Evolutionary conservation across 2,329 filamentous ascomycete genomes (phyloP).

Genomic region (Arthrobotrys conoides): DNA sequence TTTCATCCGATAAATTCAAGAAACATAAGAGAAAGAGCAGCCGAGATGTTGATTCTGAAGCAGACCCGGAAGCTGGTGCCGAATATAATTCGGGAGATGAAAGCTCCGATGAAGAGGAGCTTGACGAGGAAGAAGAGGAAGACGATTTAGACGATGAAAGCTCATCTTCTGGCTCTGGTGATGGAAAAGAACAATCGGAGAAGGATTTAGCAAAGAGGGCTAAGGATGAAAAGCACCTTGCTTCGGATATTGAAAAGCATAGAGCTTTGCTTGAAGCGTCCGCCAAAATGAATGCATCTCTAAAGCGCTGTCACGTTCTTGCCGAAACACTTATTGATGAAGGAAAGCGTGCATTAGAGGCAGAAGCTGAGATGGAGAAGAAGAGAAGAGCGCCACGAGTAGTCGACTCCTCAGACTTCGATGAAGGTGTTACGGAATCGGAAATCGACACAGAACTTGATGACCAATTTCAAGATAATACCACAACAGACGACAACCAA

Average conservation of each 20-base stretch:
- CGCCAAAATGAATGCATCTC: conserved; percentile 94
- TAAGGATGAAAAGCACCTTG: conserved; percentile 85
- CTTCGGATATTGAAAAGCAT: conserved; percentile 87
- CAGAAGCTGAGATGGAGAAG: conserved; percentile 9
- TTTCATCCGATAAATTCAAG: conserved; percentile 70
- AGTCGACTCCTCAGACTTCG: conserved; percentile 44
- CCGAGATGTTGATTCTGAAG: conserved; percentile 62
- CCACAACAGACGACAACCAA: conserved; percentile 50
- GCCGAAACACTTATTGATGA: conserved; percentile 92
- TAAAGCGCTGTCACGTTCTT: conserved; percentile 89
- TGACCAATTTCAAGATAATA: conserved; percentile 31
- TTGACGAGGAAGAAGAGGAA: conserved; percentile 68
- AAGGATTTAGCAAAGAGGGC: conserved; percentile 73
- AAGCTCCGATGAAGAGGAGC: conserved; percentile 67
- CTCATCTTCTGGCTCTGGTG: conserved; percentile 69
- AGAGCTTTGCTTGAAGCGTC: conserved; percentile 89
- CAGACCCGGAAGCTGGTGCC: conserved; percentile 67
- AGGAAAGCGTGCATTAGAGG: conserved; percentile 81
- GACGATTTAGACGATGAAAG: conserved; percentile 66
- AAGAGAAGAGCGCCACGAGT: conserved; percentile 43
- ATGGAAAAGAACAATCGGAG: conserved; percentile 65
- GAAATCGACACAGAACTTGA: conserved; percentile 42
- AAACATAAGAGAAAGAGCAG: conserved; percentile 62
- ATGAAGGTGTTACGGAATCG: conserved; percentile 51
- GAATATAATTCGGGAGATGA: conserved; percentile 65